These are phyloP conservation scores for Raddia distichophylla DNA, from an alignment of 176 grass and related monocot genomes.

Conservation along the genomic window DNA sequence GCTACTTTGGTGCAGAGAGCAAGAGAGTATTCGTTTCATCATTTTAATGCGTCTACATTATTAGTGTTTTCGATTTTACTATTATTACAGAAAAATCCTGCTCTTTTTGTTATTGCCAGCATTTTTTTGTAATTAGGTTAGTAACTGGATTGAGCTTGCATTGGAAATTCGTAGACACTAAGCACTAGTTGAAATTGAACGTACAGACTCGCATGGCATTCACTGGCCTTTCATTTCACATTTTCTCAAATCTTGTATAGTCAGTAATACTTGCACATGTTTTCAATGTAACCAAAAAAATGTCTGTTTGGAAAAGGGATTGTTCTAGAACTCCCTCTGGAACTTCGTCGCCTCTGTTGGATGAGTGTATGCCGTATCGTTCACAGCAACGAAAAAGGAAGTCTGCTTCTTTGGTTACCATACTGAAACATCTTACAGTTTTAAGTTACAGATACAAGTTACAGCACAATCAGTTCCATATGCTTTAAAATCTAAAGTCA, in stretches of 20 bases:
- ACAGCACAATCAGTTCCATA: constrained; percentile 60
- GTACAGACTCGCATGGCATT: background rate
- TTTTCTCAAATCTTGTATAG: too few relatives aligned
- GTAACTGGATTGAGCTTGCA: background rate
- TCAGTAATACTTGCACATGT: too few relatives aligned
- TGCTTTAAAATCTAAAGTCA: constrained; percentile 49
- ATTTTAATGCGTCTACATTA: too few relatives aligned
- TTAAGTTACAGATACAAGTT: constrained; percentile 49
- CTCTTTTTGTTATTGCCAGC: background rate
- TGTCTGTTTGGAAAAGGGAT: too few relatives aligned
- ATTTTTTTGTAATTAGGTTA: background rate
- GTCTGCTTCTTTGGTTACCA: constrained; percentile 46
- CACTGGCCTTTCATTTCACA: background rate
- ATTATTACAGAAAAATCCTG: background rate
- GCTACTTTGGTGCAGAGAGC: background rate
- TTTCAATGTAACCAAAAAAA: too few relatives aligned
- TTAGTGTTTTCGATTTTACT: background rate
- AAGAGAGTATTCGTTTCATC: background rate
- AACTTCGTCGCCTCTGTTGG: too few relatives aligned
- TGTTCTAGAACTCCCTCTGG: too few relatives aligned
- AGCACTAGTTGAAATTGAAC: background rate
- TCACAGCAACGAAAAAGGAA: constrained; percentile 42
- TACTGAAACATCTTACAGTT: constrained; percentile 11
- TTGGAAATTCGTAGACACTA: background rate
- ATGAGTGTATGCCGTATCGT: constrained; percentile 14